phyloP scores from a whole-genome alignment of 371 early-diverging fungal species.

The Smittium culicis region DNA sequence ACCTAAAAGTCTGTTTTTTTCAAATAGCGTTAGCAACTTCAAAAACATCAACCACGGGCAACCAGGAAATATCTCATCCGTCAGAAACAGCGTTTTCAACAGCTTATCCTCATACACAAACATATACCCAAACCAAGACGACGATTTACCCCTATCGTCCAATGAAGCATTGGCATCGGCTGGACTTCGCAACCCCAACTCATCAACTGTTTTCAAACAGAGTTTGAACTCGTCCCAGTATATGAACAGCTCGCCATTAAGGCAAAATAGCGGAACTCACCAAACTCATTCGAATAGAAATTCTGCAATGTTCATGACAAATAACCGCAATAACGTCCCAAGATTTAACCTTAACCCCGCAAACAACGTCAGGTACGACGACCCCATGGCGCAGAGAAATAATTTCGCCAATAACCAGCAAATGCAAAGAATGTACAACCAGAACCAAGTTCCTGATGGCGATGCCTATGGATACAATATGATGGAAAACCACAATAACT shows the following conservation, averaged over 20 bases:
- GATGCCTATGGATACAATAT: not conserved
- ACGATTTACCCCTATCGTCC: not conserved
- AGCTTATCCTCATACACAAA: not conserved
- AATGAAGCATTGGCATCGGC: not conserved
- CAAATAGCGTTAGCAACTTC: not conserved
- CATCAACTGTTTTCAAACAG: not conserved
- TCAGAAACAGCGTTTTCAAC: not conserved
- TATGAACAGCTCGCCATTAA: not conserved
- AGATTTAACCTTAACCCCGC: not conserved
- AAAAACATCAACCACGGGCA: not conserved
- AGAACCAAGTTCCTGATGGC: not conserved
- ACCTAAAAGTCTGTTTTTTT: not conserved
- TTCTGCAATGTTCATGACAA: not conserved
- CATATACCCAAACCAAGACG: not conserved
- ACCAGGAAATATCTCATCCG: too few relatives aligned
- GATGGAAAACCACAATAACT: not conserved
- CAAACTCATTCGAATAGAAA: not conserved
- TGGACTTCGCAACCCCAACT: not conserved
- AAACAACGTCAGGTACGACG: not conserved
- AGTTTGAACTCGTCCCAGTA: not conserved
- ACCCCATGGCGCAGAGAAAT: not conserved
- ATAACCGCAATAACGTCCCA: not conserved
- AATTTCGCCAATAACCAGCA: not conserved
- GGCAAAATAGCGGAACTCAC: not conserved
- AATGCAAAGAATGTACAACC: not conserved